Evolutionary conservation across 345 rosid genomes (phyloP).

Genomic region (Pistacia atlantica): DNA sequence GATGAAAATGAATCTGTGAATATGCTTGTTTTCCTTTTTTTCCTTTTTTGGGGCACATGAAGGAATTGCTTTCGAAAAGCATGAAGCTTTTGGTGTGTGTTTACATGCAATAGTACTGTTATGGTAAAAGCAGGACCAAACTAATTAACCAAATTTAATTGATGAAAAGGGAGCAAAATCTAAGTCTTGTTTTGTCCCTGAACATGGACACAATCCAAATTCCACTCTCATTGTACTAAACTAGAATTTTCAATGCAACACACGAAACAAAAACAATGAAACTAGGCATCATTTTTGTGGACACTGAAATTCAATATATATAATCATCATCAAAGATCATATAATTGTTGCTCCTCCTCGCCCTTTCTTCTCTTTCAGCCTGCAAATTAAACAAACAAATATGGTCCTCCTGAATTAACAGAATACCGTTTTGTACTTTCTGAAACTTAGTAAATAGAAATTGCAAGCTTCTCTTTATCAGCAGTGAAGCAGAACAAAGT

Average conservation of each 20-base stretch:
- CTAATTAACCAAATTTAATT: not conserved
- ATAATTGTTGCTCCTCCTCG: conserved; percentile 59
- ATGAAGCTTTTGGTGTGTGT: not conserved
- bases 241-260: not conserved
- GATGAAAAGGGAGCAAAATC: not conserved
- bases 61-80: no score
- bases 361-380: conserved; percentile 71
- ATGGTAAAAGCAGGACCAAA: not conserved
- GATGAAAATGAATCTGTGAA: no score
- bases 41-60: no score
- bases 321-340: conserved; percentile 84
- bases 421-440: no score
- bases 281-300: not conserved
- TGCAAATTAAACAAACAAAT: conserved; percentile 31
- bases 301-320: conserved; percentile 42
- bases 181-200: not conserved
- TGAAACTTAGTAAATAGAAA: not conserved
- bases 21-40: no score
- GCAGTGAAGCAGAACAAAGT: no score
- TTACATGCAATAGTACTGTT: not conserved
- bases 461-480: no score
- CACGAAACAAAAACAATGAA: not conserved
- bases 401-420: not conserved
- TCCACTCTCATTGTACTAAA: not conserved
- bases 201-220: not conserved